Evolutionary conservation across 495 filamentous ascomycete genomes (phyloP).

Genomic region (Neurospora sp.): DNA sequence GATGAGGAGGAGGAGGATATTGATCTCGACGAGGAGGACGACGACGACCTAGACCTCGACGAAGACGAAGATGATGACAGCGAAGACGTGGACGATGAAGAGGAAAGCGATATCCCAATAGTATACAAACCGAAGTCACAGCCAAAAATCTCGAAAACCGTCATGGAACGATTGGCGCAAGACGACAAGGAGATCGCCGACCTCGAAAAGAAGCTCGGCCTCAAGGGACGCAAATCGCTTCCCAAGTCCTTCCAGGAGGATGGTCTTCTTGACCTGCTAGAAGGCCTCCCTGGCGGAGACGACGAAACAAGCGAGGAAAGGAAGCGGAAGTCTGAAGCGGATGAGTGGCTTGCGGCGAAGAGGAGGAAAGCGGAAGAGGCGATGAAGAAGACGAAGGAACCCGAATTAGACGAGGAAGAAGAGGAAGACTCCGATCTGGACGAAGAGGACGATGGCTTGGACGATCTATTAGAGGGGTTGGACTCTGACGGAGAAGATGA

Average conservation of each 20-base stretch:
- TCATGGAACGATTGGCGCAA: constrained; percentile 53
- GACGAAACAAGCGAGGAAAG: constrained; percentile 50
- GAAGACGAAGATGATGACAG: constrained; percentile 17
- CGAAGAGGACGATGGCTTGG: constrained; percentile 23
- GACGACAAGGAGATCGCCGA: constrained; percentile 85
- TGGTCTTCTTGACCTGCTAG: constrained; percentile 70
- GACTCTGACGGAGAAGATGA: constrained; percentile 10
- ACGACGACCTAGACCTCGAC: constrained; percentile 17
- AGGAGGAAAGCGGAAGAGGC: constrained; percentile 30
- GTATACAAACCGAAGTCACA: constrained; percentile 9
- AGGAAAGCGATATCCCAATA: constrained; percentile 22
- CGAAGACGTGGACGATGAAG: constrained; percentile 20
- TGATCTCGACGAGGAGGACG: constrained; percentile 14
- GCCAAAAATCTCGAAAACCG: constrained; percentile 41
- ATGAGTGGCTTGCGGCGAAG: constrained; percentile 41
- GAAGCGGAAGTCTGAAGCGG: constrained; percentile 54
- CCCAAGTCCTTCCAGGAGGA: constrained; percentile 75
- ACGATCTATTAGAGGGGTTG: constrained; percentile 4
- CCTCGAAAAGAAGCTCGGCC: constrained; percentile 78
- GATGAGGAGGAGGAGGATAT: constrained; percentile 16
- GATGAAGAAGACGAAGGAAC: constrained; percentile 3
- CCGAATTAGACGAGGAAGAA: constrained; percentile 19
- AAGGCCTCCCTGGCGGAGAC: constrained; percentile 49
- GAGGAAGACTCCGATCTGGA: constrained; percentile 19
- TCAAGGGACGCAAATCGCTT: constrained; percentile 57